Percentiles rank a stretch among this genome's conserved stretches.
Conservation (phyloP, 2,329 filamentous ascomycete species). For the Phaeophleospora eucalypticola region DNA sequence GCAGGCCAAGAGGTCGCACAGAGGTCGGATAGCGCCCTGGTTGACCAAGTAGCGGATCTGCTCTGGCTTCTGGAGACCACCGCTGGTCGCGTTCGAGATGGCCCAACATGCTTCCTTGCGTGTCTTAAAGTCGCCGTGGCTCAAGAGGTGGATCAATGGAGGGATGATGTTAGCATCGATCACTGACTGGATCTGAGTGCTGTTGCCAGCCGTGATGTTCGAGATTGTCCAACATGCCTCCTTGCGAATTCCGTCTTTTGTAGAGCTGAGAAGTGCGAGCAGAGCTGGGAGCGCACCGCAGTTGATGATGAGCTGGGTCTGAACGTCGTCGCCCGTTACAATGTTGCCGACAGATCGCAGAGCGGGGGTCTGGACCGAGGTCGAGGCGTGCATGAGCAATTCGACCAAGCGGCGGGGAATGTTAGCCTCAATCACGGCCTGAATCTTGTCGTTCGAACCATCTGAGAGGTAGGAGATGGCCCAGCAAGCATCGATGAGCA, state of each 20-base stretch:
- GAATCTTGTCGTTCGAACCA: slow-evolving; percentile 98
- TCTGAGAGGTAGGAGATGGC: slow-evolving; percentile 98
- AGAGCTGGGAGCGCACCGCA: slow-evolving; percentile 88
- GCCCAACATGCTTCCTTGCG: slow-evolving; percentile 99
- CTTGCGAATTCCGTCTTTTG: slow-evolving; percentile 98
- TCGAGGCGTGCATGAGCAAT: slow-evolving; percentile 95
- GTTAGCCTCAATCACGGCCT: slow-evolving; percentile 96
- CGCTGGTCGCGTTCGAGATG: slow-evolving; percentile 96
- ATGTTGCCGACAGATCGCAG: slow-evolving; percentile 98
- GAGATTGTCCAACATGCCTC: slow-evolving; percentile 99
- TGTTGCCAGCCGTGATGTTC: slow-evolving; percentile 98
- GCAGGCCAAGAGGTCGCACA: slow-evolving; percentile 91
- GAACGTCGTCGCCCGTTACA: slow-evolving; percentile 95
- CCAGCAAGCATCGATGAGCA: slow-evolving; percentile 98
- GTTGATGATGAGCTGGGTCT: slow-evolving; percentile 99
- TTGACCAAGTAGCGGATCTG: slow-evolving; percentile 94
- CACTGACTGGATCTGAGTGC: slow-evolving; percentile 92
- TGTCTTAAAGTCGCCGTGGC: slow-evolving; percentile 97
- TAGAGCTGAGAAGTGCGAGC: slow-evolving; percentile 89
- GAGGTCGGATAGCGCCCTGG: slow-evolving; percentile 93
- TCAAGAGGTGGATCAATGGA: slow-evolving; percentile 90
- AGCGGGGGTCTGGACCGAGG: slow-evolving; percentile 94
- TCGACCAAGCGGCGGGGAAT: slow-evolving; percentile 95
- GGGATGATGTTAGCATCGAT: slow-evolving; percentile 97
- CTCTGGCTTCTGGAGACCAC: slow-evolving; percentile 95